Conservation (phyloP, 768 basidiomycete species). For the Leccinum imitatum region DNA sequence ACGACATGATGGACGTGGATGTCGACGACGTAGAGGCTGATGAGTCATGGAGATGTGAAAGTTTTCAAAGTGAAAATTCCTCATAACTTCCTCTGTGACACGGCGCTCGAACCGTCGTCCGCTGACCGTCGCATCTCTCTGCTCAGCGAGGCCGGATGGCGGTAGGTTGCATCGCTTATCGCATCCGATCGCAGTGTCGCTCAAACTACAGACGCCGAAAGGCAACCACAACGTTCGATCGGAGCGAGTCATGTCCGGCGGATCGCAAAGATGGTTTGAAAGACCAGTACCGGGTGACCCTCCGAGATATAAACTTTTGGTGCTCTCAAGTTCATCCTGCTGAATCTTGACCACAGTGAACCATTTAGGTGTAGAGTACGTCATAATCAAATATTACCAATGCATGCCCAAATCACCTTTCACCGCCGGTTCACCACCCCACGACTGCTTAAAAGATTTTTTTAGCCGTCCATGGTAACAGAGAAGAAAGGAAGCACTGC, state of each 20-base stretch:
- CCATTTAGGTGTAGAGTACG: not conserved
- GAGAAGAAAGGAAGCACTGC: too few relatives aligned
- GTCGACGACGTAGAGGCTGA: conserved; percentile 48
- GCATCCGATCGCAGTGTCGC: conserved; percentile 66
- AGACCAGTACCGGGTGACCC: conserved; percentile 75
- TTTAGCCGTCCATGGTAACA: not conserved
- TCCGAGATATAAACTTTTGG: conserved; percentile 37
- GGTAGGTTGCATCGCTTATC: conserved; percentile 74
- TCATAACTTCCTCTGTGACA: conserved; percentile 21
- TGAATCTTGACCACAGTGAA: conserved; percentile 74
- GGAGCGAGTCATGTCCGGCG: conserved; percentile 68
- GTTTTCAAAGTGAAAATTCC: conserved; percentile 67
- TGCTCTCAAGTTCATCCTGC: conserved; percentile 79
- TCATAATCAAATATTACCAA: not conserved
- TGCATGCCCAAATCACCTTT: not conserved
- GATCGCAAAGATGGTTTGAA: conserved; percentile 91
- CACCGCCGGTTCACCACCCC: too few relatives aligned
- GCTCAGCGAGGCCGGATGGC: conserved; percentile 69
- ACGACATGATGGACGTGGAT: conserved; percentile 74
- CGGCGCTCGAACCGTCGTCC: conserved; percentile 29
- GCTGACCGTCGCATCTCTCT: conserved; percentile 79
- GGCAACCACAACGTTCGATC: conserved; percentile 70
- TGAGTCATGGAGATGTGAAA: conserved; percentile 59
- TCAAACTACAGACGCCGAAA: conserved; percentile 93
- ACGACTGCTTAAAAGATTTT: not conserved